These are phyloP conservation scores for Paramecium pentaurelia DNA, from an alignment of 73 alveolate species.

Conservation along the genomic window DNA sequence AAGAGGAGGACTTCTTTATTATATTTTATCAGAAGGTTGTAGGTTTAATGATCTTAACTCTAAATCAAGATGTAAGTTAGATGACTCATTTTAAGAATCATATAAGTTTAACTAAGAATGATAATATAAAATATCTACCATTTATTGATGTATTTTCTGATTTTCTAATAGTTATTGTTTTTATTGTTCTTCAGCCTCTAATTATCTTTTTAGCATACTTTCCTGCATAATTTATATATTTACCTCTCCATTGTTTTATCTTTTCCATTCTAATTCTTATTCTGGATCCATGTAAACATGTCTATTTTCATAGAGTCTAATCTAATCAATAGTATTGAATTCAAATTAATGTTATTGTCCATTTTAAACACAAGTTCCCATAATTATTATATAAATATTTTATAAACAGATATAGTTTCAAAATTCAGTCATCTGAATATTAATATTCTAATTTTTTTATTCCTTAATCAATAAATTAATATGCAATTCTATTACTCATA, in stretches of 20 bases:
- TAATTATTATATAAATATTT: background rate
- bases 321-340: background rate
- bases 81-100: background rate
- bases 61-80: background rate
- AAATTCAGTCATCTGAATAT: background rate
- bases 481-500: background rate
- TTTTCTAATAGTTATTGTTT: background rate
- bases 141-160: background rate
- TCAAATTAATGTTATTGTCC: background rate
- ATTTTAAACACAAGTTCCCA: slow-evolving; percentile 8
- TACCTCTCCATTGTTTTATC: background rate
- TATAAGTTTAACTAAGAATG: background rate
- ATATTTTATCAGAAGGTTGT: background rate
- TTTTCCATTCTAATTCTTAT: background rate
- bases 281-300: background rate
- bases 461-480: background rate
- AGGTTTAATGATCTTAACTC: background rate
- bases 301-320: background rate
- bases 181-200: background rate
- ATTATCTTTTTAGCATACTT: background rate
- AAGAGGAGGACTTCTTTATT: background rate
- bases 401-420: background rate
- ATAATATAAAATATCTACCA: background rate
- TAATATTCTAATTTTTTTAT: background rate
- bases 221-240: background rate